Evolutionary conservation across 768 basidiomycete genomes (phyloP).

Genomic region (Ramaria rubella): DNA sequence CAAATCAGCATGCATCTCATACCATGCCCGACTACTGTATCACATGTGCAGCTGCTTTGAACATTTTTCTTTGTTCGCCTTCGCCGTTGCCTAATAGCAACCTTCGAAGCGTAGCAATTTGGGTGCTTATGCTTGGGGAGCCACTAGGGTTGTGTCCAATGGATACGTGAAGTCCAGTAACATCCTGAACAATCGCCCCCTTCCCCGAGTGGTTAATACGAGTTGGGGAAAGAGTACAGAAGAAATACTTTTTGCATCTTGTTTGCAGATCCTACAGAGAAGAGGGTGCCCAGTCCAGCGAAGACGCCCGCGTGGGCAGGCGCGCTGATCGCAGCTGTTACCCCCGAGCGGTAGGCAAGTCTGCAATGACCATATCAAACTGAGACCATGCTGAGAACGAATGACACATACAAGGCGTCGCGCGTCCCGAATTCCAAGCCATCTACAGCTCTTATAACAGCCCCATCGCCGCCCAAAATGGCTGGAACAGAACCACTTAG

Average conservation of each 20-base stretch:
- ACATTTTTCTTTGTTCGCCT: constrained; percentile 2
- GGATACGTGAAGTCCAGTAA: constrained; percentile 57
- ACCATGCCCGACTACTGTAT: not conserved
- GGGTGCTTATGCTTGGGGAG: constrained; percentile 27
- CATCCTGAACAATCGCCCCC: constrained; percentile 60
- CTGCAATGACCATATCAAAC: constrained; percentile 30
- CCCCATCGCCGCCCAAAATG: constrained; percentile 30
- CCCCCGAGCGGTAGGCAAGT: constrained; percentile 65
- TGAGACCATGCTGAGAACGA: not conserved
- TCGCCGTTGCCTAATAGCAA: constrained; percentile 22
- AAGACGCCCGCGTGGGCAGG: constrained; percentile 55
- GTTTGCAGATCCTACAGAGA: constrained; percentile 52
- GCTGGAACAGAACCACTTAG: constrained; percentile 27
- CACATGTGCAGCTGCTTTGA: not conserved
- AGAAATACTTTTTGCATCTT: constrained; percentile 36
- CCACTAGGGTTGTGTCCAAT: constrained; percentile 29
- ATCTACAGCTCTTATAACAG: constrained; percentile 51
- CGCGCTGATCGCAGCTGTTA: constrained; percentile 60
- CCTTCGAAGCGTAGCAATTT: constrained; percentile 28
- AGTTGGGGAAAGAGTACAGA: not conserved
- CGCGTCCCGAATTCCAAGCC: constrained; percentile 20
- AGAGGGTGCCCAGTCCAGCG: constrained; percentile 54
- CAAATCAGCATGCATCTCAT: too few species aligned
- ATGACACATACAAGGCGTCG: not conserved
- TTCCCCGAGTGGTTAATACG: constrained; percentile 3